A percentile compares a stretch with the other conserved stretches of the same genome.
These are phyloP conservation scores for Diplodia sapinea DNA, from an alignment of 2,329 filamentous ascomycete species.

Conservation along the genomic window DNA sequence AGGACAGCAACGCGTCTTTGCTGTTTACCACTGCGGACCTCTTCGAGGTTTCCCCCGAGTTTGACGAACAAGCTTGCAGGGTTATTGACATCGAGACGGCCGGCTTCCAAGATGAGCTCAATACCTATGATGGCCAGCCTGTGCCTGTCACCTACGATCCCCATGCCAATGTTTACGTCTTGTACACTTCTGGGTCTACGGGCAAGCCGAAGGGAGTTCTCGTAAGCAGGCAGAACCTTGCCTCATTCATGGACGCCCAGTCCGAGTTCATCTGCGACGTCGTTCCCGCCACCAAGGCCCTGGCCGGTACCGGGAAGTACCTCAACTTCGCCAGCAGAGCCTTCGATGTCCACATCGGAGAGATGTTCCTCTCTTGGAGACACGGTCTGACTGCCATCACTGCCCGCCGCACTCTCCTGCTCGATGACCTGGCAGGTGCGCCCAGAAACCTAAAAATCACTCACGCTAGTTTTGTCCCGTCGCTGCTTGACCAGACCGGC, in stretches of 20 bases:
- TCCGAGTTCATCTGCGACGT: constrained; percentile 39
- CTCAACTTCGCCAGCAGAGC: constrained; percentile 45
- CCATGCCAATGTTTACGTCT: constrained; percentile 52
- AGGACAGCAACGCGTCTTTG: constrained; percentile 35
- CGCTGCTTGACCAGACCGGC: constrained; percentile 31
- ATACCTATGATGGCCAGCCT: background rate
- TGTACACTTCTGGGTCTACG: constrained; percentile 97
- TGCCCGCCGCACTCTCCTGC: constrained; percentile 21
- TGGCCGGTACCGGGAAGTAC: constrained; percentile 39
- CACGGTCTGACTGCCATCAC: constrained; percentile 27
- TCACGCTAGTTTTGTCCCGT: constrained; percentile 40
- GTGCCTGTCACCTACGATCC: constrained; percentile 13
- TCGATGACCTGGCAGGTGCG: constrained; percentile 22
- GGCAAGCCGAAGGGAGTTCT: constrained; percentile 95
- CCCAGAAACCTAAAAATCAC: constrained; percentile 40
- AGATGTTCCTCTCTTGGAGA: constrained; percentile 30
- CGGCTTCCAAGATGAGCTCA: constrained; percentile 23
- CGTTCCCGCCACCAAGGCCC: constrained; percentile 34
- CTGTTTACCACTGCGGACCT: constrained; percentile 26
- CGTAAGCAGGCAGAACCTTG: constrained; percentile 29
- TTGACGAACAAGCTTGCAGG: constrained; percentile 35
- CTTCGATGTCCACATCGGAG: constrained; percentile 39
- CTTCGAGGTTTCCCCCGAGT: constrained; percentile 35
- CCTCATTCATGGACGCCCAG: constrained; percentile 40
- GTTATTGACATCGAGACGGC: constrained; percentile 11